A percentile compares a stretch with the other conserved stretches of the same genome.
Conservation (phyloP, 1,284 basidiomycete genomes). For the Vanrija humicola region DNA sequence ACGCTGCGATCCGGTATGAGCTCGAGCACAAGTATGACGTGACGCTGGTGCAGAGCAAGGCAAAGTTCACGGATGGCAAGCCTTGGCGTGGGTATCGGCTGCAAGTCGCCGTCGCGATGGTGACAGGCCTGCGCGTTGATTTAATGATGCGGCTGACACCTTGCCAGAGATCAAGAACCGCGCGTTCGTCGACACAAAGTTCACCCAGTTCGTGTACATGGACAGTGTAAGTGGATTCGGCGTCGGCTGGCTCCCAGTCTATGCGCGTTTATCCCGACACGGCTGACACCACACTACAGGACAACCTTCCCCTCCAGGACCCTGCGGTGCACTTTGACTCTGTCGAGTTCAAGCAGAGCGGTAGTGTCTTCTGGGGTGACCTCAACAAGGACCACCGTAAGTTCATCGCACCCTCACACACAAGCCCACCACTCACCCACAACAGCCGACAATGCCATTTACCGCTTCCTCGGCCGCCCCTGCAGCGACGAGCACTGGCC, state of each 20-base stretch:
- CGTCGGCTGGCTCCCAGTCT: constrained; percentile 11
- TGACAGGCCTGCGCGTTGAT: too few relatives aligned
- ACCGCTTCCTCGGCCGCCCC: constrained; percentile 47
- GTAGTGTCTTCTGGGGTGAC: constrained; percentile 53
- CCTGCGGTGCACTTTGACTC: constrained; percentile 50
- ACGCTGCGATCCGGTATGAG: constrained; percentile 28
- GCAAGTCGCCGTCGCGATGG: too few relatives aligned
- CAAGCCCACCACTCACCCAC: background rate
- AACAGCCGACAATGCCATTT: constrained; percentile 52
- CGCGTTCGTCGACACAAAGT: constrained; percentile 42
- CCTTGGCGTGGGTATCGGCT: constrained; percentile 27
- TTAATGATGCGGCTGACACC: background rate
- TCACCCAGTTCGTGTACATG: constrained; percentile 47
- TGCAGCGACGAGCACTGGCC: constrained; percentile 52
- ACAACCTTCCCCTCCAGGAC: constrained; percentile 51
- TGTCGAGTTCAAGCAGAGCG: constrained; percentile 45
- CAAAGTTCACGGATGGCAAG: constrained; percentile 27
- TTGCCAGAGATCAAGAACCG: constrained; percentile 42
- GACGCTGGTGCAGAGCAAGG: constrained; percentile 22
- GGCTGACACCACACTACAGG: constrained; percentile 17
- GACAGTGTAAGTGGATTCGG: constrained; percentile 36
- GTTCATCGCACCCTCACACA: constrained; percentile 6
- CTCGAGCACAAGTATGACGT: constrained; percentile 33
- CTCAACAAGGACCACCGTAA: constrained; percentile 52
- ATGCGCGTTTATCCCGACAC: too few relatives aligned